These are phyloP conservation scores for Suillus clintonianus DNA, from an alignment of 768 basidiomycete species.

Conservation along the genomic window DNA sequence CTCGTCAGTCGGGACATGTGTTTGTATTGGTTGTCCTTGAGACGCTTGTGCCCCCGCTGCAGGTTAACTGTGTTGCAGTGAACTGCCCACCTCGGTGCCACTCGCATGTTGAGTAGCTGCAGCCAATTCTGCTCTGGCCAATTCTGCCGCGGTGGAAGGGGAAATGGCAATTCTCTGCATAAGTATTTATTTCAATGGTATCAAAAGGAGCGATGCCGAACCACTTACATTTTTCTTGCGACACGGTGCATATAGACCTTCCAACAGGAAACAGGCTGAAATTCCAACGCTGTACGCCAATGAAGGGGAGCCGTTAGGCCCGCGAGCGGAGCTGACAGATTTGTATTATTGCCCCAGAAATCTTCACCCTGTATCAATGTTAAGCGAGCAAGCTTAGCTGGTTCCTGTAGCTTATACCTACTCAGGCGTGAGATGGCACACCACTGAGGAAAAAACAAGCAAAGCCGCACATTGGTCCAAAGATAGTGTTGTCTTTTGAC, in stretches of 20 bases:
- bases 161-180: background rate
- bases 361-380: too few relatives aligned
- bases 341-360: too few relatives aligned
- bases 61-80: too few relatives aligned
- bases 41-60: too few relatives aligned
- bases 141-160: too few relatives aligned
- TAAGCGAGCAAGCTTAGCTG: background rate
- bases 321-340: too few relatives aligned
- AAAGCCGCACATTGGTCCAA: conserved; percentile 59
- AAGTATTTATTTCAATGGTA: background rate
- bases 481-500: conserved; percentile 46
- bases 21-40: too few relatives aligned
- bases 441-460: background rate
- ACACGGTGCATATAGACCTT: background rate
- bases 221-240: background rate
- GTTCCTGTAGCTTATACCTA: conserved; percentile 1
- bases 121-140: too few relatives aligned
- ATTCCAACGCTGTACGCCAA: background rate
- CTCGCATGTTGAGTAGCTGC: too few relatives aligned
- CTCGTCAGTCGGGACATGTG: too few relatives aligned
- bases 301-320: too few relatives aligned
- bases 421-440: background rate
- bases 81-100: too few relatives aligned
- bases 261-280: background rate
- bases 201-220: background rate